Base-by-base conservation (phyloP, 306 rosid genomes). In the Quercus berberidifolia region DNA sequence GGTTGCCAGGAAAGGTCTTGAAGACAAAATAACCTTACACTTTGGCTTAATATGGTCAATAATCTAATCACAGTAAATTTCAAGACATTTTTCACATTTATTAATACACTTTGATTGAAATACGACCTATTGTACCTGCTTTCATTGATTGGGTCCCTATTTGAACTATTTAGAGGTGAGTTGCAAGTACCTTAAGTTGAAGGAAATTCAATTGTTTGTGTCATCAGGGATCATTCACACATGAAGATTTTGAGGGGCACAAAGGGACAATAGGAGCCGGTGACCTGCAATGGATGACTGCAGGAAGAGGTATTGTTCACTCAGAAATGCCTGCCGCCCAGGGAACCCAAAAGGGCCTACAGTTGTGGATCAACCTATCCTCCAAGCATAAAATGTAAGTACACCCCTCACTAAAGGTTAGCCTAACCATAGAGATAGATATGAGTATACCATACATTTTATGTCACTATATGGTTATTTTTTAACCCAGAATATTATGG, bases 201-300 rank as follows among this genome's bases (percentile, higher is more conserved):
- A 31, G 52, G 71, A 28, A 62, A 69, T 41, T 31, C 67, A 68
- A 71, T 46, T 79, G 28, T 70, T 74, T 76, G 60, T 55, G 49
- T 77, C 43, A 78, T 60, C 60, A 94, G 99, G 99, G 99, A 63
- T 88, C 91, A 63, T 33, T 93, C 62, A 88, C 85, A 2, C 99
- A 95, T 82, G 99, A 95, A 88, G 99, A 95, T 75, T 95, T 90
- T 83, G 98, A 93, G 85, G 99, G 99, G 51, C 98, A 90, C 49
- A 93, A 91, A 69, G 97, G 99, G 77, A 95, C 93, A 71, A 91
- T 95, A 28, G 90, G 84, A 74, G 92, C 91, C 1, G 98, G 99
- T 80, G 99, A 93, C 78, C 74, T 95, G 80, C 99, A 95, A 15
- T 95, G 99, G 99, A 95, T 95, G 99, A 95, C 99, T 59, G 99